Conservation (phyloP, 179 eudicot genomes). For the Patellifolia procumbens region DNA sequence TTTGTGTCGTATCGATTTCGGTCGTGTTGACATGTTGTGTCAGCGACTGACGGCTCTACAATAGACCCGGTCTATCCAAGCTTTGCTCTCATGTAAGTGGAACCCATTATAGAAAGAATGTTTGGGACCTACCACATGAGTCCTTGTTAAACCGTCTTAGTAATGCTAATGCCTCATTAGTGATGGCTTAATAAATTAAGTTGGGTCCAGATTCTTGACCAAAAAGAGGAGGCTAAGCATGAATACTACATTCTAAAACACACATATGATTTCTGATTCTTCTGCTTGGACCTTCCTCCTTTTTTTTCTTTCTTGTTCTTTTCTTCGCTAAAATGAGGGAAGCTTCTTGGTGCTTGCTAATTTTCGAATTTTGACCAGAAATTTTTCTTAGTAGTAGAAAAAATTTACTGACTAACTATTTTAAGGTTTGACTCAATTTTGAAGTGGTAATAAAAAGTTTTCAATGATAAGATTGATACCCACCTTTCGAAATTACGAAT, state of each 20-base stretch:
- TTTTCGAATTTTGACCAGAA: neutral
- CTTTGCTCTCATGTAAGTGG: conserved; percentile 3
- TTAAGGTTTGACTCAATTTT: neutral
- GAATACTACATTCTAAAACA: conserved; percentile 13
- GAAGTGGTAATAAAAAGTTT: neutral
- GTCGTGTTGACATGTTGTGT: no score
- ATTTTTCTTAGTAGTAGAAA: no score
- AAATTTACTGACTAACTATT: no score
- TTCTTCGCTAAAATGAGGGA: no score
- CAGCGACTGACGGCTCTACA: no score
- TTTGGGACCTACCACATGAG: conserved; percentile 27
- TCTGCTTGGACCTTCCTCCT: neutral
- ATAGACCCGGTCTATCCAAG: no score
- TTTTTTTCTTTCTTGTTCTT: neutral
- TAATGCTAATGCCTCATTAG: neutral
- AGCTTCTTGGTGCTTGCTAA: conserved; percentile 9
- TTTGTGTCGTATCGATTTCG: no score
- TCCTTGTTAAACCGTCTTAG: conserved; percentile 25
- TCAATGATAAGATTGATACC: no score
- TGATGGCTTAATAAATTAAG: conserved; percentile 18
- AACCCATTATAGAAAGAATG: conserved; percentile 21
- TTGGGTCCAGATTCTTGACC: conserved; percentile 23
- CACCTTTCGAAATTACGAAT: no score
- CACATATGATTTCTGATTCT: conserved; percentile 14
- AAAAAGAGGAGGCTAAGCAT: neutral